phyloP scores from a whole-genome alignment of 2,329 filamentous ascomycete genomes.

The Fusarium sp. region DNA sequence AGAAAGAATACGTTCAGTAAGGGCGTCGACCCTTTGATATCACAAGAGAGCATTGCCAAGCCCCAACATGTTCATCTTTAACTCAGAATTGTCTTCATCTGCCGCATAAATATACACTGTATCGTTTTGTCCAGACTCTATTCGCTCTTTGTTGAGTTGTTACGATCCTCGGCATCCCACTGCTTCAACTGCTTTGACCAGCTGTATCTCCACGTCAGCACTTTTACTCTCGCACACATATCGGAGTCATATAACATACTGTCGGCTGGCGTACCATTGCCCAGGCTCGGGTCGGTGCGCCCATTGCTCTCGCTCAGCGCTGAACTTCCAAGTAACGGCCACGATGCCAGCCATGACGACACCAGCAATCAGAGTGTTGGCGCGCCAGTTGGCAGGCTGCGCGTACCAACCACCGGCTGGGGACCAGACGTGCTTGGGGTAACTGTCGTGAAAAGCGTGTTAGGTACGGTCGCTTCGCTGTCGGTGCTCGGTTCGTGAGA shows the following conservation, averaged over 20 bases:
- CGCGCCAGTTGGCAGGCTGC: slow-evolving; percentile 94
- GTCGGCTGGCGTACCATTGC: slow-evolving; percentile 86
- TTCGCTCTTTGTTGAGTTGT: slow-evolving; percentile 47
- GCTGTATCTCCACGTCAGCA: slow-evolving; percentile 49
- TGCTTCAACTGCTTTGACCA: slow-evolving; percentile 61
- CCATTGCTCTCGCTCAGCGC: slow-evolving; percentile 78
- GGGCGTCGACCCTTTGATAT: not conserved
- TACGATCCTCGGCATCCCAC: slow-evolving; percentile 59
- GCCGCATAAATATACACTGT: slow-evolving; percentile 42
- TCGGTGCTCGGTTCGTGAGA: slow-evolving; percentile 34
- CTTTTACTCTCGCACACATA: not conserved
- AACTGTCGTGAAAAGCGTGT: slow-evolving; percentile 63
- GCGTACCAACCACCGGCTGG: slow-evolving; percentile 97
- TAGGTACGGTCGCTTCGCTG: slow-evolving; percentile 33
- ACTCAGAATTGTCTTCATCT: slow-evolving; percentile 31
- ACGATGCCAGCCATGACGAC: slow-evolving; percentile 75
- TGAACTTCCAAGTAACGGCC: slow-evolving; percentile 76
- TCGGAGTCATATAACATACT: slow-evolving; percentile 66
- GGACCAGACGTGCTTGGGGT: slow-evolving; percentile 99
- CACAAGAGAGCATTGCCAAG: not conserved
- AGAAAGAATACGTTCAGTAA: not conserved
- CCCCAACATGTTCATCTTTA: slow-evolving; percentile 12
- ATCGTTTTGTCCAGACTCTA: slow-evolving; percentile 31
- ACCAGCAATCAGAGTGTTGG: slow-evolving; percentile 84
- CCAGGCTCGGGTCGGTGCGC: slow-evolving; percentile 80